Conservation (phyloP, 169 alveolate genomes). For the Eimeria necatrix region DNA sequence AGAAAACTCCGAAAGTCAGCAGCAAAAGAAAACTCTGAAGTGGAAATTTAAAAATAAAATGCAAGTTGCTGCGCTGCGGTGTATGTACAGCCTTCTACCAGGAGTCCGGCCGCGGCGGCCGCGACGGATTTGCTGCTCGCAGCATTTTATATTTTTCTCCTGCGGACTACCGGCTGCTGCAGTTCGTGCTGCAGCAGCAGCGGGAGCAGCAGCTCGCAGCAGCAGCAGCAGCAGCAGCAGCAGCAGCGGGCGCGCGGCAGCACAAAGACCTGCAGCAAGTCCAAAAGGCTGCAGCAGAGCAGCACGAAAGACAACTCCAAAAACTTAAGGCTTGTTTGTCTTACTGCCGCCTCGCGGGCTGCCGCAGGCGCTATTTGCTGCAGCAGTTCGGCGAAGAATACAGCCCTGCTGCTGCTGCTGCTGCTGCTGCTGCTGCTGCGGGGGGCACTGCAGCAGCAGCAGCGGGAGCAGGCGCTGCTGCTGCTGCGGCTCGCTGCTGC, state of each 20-base stretch:
- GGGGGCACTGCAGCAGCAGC: conserved; percentile 28
- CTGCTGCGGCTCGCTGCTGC: conserved; percentile 39
- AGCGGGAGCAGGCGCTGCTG: background rate
- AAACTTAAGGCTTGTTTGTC: conserved; percentile 16
- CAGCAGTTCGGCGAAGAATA: conserved; percentile 27
- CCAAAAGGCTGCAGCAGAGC: conserved; percentile 5
- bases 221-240: background rate
- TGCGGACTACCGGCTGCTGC: conserved; percentile 71
- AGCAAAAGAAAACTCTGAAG: too few species aligned
- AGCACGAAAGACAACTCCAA: background rate
- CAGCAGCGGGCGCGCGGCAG: conserved; percentile 23
- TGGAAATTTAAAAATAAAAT: too few species aligned
- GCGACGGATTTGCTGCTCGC: conserved; percentile 90
- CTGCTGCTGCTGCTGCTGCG: background rate
- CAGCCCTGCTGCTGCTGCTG: conserved; percentile 46
- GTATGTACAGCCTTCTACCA: conserved; percentile 91
- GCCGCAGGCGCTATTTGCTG: conserved; percentile 4
- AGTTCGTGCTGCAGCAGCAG: conserved; percentile 46
- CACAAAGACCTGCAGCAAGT: background rate
- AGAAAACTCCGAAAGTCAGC: too few species aligned
- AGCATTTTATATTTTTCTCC: conserved; percentile 80
- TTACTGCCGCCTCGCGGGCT: conserved; percentile 23
- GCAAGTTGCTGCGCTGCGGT: background rate
- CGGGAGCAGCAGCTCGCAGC: background rate
- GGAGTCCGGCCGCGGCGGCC: conserved; percentile 99